A percentile compares a stretch with the other conserved stretches of the same genome.
These are phyloP conservation scores for Cladorrhinum samala DNA, from an alignment of 495 filamentous ascomycete species.

Conservation along the genomic window DNA sequence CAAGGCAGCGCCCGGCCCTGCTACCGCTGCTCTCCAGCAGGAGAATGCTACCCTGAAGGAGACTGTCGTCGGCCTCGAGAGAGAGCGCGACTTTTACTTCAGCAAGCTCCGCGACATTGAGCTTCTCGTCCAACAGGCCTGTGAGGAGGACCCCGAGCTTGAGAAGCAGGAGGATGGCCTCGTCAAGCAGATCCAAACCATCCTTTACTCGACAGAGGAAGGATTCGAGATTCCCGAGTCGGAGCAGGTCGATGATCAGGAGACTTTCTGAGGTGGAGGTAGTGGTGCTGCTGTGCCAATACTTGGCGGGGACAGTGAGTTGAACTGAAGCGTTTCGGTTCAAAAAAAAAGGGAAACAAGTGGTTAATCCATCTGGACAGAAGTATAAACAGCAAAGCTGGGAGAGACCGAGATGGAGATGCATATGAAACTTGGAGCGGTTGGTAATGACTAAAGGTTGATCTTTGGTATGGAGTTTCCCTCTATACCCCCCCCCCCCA, in stretches of 20 bases:
- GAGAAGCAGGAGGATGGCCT: conserved; percentile 89
- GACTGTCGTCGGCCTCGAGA: conserved; percentile 77
- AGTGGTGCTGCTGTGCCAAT: neutral
- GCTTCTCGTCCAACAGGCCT: conserved; percentile 80
- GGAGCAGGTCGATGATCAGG: conserved; percentile 60
- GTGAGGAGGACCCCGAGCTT: conserved; percentile 82
- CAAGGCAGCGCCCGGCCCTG: conserved; percentile 50
- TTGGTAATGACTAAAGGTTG: conserved; percentile 11
- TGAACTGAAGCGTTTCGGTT: too few relatives aligned
- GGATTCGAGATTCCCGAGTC: conserved; percentile 79
- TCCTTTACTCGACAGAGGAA: conserved; percentile 95
- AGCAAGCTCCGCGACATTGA: conserved; percentile 97
- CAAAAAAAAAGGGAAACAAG: too few relatives aligned
- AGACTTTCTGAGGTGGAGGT: conserved; percentile 62
- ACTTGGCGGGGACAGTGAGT: too few relatives aligned
- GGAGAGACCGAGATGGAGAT: too few relatives aligned
- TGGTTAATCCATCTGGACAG: too few relatives aligned
- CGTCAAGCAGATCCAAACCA: conserved; percentile 89
- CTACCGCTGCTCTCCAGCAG: conserved; percentile 61
- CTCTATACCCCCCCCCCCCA: conserved; percentile 24
- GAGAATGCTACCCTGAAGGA: conserved; percentile 83
- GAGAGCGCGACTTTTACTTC: conserved; percentile 98
- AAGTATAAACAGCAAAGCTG: too few relatives aligned
- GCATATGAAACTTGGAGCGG: conserved; percentile 16
- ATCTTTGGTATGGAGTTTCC: conserved; percentile 15